A percentile compares a stretch with the other conserved stretches of the same genome.
Conservation (phyloP, 768 basidiomycete species). For the Mycena galericulata region DNA sequence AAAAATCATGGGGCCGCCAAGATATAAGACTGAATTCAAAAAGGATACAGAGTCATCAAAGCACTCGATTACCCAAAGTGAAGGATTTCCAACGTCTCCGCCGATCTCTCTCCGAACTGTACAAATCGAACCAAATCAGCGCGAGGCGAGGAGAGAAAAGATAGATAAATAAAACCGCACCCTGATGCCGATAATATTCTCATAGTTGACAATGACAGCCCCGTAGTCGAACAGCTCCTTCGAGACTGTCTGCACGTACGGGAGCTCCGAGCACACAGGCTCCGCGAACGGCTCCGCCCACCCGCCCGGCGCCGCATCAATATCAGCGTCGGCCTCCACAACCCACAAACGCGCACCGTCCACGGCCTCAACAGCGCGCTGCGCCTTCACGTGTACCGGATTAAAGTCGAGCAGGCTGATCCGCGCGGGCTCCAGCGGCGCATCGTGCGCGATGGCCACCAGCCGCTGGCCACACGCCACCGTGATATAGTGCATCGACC, state of each 20-base stretch:
- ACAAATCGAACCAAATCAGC: neutral
- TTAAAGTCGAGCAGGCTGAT: slow-evolving; percentile 25
- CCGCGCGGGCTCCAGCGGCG: slow-evolving; percentile 3
- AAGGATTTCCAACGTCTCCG: neutral
- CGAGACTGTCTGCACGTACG: slow-evolving; percentile 10
- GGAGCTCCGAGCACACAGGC: neutral
- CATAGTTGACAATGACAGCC: slow-evolving; percentile 7
- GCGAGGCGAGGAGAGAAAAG: too few species aligned
- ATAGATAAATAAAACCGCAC: neutral
- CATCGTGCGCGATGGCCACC: slow-evolving; percentile 17
- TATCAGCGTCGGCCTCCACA: slow-evolving; percentile 14
- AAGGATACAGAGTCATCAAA: too few species aligned
- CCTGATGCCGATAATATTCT: slow-evolving; percentile 1
- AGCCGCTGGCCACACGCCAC: slow-evolving; percentile 18
- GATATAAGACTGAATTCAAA: too few species aligned
- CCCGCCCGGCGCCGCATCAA: neutral
- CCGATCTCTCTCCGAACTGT: neutral
- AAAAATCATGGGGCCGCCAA: too few species aligned
- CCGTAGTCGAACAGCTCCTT: slow-evolving; percentile 5
- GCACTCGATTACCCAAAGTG: neutral
- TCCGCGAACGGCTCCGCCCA: neutral
- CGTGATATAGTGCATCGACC: slow-evolving; percentile 28
- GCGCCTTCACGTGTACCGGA: neutral
- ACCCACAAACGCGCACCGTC: neutral
- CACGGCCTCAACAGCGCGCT: neutral